Percentiles rank a stretch among this genome's conserved stretches.
Evolutionary conservation across 2,329 filamentous ascomycete genomes (phyloP).

Genomic region (Hyphodiscus sp.): DNA sequence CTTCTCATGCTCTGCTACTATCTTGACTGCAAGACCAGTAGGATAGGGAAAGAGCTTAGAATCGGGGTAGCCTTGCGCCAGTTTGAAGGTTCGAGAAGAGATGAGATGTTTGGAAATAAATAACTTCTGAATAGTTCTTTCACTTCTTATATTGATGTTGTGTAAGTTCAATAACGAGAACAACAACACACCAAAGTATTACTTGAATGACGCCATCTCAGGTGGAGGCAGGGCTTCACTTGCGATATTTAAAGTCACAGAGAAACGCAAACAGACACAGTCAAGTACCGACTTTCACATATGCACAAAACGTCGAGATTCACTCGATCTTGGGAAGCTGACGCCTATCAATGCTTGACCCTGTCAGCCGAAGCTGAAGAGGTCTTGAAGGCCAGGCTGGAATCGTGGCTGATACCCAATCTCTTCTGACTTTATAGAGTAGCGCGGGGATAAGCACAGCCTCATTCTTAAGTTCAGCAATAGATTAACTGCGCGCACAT

Average conservation of each 20-base stretch:
- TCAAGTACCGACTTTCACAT: neutral
- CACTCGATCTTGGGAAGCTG: neutral
- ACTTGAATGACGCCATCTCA: neutral
- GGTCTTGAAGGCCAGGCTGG: neutral
- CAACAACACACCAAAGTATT: neutral
- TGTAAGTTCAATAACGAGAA: neutral
- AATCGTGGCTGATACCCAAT: conserved; percentile 2
- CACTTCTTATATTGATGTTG: too few species aligned
- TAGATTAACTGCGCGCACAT: neutral
- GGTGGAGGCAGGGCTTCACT: neutral
- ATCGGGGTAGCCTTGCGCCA: conserved; percentile 17
- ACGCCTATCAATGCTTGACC: neutral
- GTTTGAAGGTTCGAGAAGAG: conserved; percentile 6
- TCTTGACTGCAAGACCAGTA: conserved; percentile 42
- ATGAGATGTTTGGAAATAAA: neutral
- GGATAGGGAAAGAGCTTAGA: conserved; percentile 35
- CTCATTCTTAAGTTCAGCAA: neutral
- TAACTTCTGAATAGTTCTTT: too few species aligned
- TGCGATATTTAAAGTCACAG: neutral
- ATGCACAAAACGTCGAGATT: neutral
- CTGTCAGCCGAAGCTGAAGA: neutral
- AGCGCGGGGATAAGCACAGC: conserved; percentile 3
- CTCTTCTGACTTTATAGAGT: neutral
- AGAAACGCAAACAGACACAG: neutral
- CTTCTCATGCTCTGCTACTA: conserved; percentile 39